Evolutionary conservation across 805 yeast species (phyloP).

Genomic region (Candida boidinii): DNA sequence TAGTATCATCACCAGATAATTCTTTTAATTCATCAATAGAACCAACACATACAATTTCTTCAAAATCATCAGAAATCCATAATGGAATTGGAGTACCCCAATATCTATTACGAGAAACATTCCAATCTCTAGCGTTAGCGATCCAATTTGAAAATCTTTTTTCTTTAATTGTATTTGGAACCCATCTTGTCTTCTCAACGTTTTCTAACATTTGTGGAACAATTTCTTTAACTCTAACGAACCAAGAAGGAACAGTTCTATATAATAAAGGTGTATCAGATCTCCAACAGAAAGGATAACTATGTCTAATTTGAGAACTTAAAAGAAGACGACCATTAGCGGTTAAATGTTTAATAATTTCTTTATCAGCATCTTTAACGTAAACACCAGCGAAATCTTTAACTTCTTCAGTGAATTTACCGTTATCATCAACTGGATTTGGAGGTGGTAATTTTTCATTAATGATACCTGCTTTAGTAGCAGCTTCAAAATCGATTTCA

Average conservation of each 20-base stretch:
- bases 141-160: constrained; percentile 98
- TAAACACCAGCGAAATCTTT: constrained; percentile 70
- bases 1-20: constrained; percentile 72
- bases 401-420: constrained; percentile 73
- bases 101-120: constrained; percentile 93
- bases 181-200: constrained; percentile 89
- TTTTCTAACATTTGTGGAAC: constrained; percentile 85
- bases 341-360: constrained; percentile 78
- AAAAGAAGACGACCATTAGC: constrained; percentile 67
- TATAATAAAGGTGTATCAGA: constrained; percentile 96
- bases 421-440: constrained; percentile 90
- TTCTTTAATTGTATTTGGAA: constrained; percentile 82
- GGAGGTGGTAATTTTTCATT: constrained; percentile 68
- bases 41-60: constrained; percentile 90
- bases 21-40: constrained; percentile 80
- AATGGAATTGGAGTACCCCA: constrained; percentile 99
- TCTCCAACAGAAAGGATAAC: constrained; percentile 99
- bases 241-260: constrained; percentile 98
- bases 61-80: constrained; percentile 92
- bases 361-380: constrained; percentile 93
- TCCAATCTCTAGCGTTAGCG: constrained; percentile 99
- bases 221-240: constrained; percentile 79
- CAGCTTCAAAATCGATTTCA: constrained; percentile 92
- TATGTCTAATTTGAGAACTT: constrained; percentile 81
- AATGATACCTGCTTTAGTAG: constrained; percentile 69